Base-by-base conservation (phyloP, 352 stramenopile genomes). In the Pythium coloratum region DNA sequence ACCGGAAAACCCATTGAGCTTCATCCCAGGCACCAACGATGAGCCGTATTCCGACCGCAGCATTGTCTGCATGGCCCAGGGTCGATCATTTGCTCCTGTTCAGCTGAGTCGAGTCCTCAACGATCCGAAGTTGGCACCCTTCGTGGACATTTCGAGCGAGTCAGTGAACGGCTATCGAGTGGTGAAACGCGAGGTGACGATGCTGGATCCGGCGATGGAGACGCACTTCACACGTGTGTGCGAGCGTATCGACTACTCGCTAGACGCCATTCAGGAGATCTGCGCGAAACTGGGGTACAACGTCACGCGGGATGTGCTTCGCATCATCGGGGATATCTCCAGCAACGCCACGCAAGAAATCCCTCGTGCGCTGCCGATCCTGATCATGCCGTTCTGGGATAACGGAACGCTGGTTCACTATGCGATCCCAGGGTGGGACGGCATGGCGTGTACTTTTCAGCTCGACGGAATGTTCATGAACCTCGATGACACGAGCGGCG, bases 321-420 rank as follows among this genome's bases (percentile, higher is more conserved):
- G 59, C 0, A 61, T 78, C 13, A 65, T 76, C 18, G 55, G 75
- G 20, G 65, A 56, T 24, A 32, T 70, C 12, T 0, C 49, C 44
- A 71, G 66, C 51, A 34, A 56, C 0, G 50, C 13, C 0, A 69
- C 55, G 12, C 32, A 33, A 3, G 34, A 59, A 55, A 72, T 81
- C 44, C 49, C 46, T 5, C 33, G 60, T 0, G 61, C 74, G 5
- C 50, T 81, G 20, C 71, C 74, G 9, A 59, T 81, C 6, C 8
- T 78, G 13, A 70, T 78, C 62, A 62, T 77, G 68, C 71, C 75
- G 20, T 75, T 61, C 55, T 77, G 71, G 71, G 75, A 78, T 54
- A 77, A 71, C 49, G 56, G 40, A 1, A 36, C 36, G 7, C 46
- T 60, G 16, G 50, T 55, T 0, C 64, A 62, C 3, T 72, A 61